Evolutionary conservation across 768 basidiomycete genomes (phyloP), one percentile per base, ranked within the genome.

Genomic region (Russula virescens): DNA sequence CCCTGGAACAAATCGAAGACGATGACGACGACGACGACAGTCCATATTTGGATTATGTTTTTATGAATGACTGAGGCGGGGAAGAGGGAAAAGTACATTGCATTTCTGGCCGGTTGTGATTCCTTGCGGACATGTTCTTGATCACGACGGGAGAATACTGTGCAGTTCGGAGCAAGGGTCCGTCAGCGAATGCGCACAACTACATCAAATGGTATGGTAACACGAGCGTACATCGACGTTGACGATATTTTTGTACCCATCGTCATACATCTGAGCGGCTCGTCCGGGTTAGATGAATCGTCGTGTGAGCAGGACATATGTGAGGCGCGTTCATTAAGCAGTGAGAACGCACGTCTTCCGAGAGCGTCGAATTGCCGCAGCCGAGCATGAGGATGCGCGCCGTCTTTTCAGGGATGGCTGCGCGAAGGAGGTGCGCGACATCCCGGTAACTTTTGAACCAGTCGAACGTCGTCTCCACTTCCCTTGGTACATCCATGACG

Each of bases 281-380:
- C 5, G 34, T 35, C 34, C n/a, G n/a, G n/a, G n/a, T n/a, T n/a
- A n/a, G n/a, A n/a, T n/a, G n/a, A n/a, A n/a, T n/a, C n/a, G n/a
- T n/a, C n/a, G n/a, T n/a, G n/a, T 5, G 34, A 40, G 21, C 25
- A 6, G 38, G 28, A 26, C 28, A 21, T 21, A 13, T 7, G 40
- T 14, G 14, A 19, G 6, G 38, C 38, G 38, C 2, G 13, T 7
- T 38, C 13, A 38, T 38, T 9, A 40, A 14, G 43, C 25, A 40
- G 16, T 45, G 23, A 40, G 3, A 11, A 38, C 42, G 19, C 65
- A 90, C 89, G 62, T 91, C 85, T 74, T 91, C 85, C 11, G 89
- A 89, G 45, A 93, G 75, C 59, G 75, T 88, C 3, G 91, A 90
- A 72, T 92, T 93, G 11, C 91, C 91, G 69, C 91, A 93, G 58